phyloP scores from a whole-genome alignment of 2,329 filamentous ascomycete genomes.

The Colletotrichum sp. region DNA sequence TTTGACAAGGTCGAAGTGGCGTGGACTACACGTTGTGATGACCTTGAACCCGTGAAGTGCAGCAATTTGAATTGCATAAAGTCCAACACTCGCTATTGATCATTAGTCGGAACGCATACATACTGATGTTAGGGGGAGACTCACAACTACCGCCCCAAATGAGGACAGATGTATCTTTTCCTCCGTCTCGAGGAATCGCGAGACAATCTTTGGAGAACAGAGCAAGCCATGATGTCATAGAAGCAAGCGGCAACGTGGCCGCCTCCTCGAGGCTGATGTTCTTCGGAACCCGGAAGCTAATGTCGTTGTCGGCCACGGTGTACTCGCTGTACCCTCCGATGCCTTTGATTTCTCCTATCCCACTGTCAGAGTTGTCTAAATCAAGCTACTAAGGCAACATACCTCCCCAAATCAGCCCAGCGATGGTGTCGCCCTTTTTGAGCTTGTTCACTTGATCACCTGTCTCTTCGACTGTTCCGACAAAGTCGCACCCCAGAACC shows the following conservation, averaged over 20 bases:
- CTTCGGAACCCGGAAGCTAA: conserved; percentile 42
- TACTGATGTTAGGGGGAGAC: neutral
- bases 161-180: conserved; percentile 29
- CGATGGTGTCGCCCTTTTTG: conserved; percentile 25
- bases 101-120: neutral
- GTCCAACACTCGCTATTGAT: conserved; percentile 38
- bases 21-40: conserved; percentile 38
- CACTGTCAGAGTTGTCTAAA: neutral
- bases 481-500: conserved; percentile 41
- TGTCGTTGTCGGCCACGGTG: conserved; percentile 41
- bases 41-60: conserved; percentile 33
- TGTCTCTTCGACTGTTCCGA: conserved; percentile 35
- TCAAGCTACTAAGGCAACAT: neutral
- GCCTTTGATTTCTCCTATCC: conserved; percentile 28
- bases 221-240: conserved; percentile 41
- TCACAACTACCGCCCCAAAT: conserved; percentile 50
- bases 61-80: conserved; percentile 40
- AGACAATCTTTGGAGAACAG: conserved; percentile 42
- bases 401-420: conserved; percentile 33
- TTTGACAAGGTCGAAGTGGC: conserved; percentile 34
- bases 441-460: conserved; percentile 27
- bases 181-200: conserved; percentile 28
- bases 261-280: conserved; percentile 33
- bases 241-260: conserved; percentile 42
- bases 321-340: conserved; percentile 44